Evolutionary conservation across 1,284 basidiomycete species (phyloP).

Genomic region (Chiua sp.): DNA sequence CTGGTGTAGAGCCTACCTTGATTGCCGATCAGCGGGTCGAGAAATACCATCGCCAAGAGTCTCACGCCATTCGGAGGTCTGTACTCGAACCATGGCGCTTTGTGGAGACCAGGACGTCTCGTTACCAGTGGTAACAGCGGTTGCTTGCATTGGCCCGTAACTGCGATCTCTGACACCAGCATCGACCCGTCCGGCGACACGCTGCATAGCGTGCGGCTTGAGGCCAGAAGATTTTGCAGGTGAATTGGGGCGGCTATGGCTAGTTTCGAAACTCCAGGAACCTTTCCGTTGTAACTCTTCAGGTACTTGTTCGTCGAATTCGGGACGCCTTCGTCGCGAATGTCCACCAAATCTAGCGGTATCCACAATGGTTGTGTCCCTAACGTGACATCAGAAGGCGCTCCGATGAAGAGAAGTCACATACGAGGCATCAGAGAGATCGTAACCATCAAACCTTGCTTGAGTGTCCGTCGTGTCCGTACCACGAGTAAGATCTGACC

Average conservation of each 20-base stretch:
- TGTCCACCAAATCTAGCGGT: neutral
- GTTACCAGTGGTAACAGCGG: neutral
- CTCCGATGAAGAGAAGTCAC: constrained; percentile 1
- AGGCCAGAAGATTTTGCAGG: neutral
- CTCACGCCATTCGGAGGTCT: neutral
- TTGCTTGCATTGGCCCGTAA: neutral
- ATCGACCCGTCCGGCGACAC: neutral
- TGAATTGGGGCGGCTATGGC: neutral
- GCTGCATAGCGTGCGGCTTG: neutral
- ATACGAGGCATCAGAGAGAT: constrained; percentile 6
- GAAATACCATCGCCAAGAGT: neutral
- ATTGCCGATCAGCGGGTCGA: neutral
- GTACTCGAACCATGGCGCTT: neutral
- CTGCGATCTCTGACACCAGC: neutral
- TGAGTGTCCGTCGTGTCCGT: too few relatives aligned
- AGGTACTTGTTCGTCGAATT: neutral
- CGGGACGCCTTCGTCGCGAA: neutral
- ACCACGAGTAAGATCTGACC: neutral
- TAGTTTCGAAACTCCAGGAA: neutral
- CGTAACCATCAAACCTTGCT: neutral
- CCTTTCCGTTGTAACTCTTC: neutral
- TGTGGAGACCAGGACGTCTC: neutral
- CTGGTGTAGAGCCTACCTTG: constrained; percentile 2
- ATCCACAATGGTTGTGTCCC: neutral
- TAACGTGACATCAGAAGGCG: constrained; percentile 10